These are phyloP conservation scores for Scytalidium lignicola DNA, from an alignment of 2,329 filamentous ascomycete genomes.

Conservation along the genomic window DNA sequence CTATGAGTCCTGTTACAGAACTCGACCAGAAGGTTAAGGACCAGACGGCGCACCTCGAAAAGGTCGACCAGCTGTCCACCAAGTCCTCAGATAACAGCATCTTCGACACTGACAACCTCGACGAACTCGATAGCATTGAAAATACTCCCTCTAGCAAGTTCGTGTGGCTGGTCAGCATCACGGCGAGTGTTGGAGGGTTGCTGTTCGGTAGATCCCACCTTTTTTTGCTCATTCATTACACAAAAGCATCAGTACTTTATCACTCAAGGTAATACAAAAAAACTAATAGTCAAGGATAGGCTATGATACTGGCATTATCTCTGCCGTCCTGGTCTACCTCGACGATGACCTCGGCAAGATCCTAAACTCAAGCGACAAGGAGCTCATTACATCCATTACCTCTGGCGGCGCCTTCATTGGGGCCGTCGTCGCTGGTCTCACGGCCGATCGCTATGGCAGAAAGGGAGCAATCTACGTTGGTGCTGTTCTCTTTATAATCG, in stretches of 20 bases:
- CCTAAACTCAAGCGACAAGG: conserved; percentile 38
- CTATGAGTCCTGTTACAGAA: no score
- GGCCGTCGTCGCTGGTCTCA: conserved; percentile 32
- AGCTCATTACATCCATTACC: conserved; percentile 46
- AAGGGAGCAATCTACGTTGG: conserved; percentile 35
- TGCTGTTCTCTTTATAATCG: conserved; percentile 34
- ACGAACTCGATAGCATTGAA: conserved; percentile 29
- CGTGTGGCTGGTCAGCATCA: conserved; percentile 54
- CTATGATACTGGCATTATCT: conserved; percentile 43
- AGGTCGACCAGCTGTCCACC: conserved; percentile 5
- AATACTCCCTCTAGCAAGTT: conserved; percentile 38
- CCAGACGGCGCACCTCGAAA: conserved; percentile 11
- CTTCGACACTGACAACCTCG: conserved; percentile 6
- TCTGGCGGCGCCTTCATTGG: conserved; percentile 43
- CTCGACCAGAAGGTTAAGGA: not conserved
- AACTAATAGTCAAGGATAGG: conserved; percentile 23
- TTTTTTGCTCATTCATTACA: no score
- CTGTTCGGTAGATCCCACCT: conserved; percentile 45
- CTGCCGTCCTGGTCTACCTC: conserved; percentile 37
- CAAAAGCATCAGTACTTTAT: not conserved
- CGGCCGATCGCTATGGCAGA: conserved; percentile 34
- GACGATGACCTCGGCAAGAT: conserved; percentile 32
- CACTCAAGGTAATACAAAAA: conserved; percentile 12
- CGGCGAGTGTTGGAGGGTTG: conserved; percentile 59
- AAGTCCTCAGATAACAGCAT: conserved; percentile 3